Evolutionary conservation across 768 basidiomycete genomes (phyloP).

Genomic region (Lactifluus rugatus): DNA sequence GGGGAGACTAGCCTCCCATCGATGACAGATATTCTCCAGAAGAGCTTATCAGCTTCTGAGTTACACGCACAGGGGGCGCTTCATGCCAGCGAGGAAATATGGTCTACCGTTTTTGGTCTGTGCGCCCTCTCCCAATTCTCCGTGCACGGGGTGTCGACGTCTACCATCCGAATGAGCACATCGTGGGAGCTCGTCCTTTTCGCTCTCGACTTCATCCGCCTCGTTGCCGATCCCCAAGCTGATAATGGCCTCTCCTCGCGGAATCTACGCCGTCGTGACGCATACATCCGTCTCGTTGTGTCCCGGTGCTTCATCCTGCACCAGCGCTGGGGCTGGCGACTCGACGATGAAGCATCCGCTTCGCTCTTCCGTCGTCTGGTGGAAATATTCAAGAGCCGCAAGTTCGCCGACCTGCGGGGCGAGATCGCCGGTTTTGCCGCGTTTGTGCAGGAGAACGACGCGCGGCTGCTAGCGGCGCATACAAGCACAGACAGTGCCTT

Average conservation of each 20-base stretch:
- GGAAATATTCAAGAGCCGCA: slow-evolving; percentile 66
- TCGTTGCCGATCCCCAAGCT: slow-evolving; percentile 37
- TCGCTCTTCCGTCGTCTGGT: slow-evolving; percentile 53
- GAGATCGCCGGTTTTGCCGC: slow-evolving; percentile 57
- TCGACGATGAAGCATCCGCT: slow-evolving; percentile 45
- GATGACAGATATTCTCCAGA: slow-evolving; percentile 26
- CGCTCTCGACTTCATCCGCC: slow-evolving; percentile 50
- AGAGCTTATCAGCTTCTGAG: slow-evolving; percentile 25
- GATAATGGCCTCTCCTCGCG: slow-evolving; percentile 32
- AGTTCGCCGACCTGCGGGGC: slow-evolving; percentile 59
- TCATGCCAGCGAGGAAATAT: slow-evolving; percentile 55
- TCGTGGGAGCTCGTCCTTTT: slow-evolving; percentile 57
- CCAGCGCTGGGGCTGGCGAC: slow-evolving; percentile 68
- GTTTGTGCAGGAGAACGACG: slow-evolving; percentile 52
- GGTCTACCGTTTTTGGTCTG: slow-evolving; percentile 59
- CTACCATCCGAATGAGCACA: slow-evolving; percentile 34
- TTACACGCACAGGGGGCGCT: slow-evolving; percentile 25
- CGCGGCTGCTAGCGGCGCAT: slow-evolving; percentile 40
- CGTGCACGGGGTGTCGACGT: slow-evolving; percentile 36
- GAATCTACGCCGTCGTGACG: slow-evolving; percentile 47
- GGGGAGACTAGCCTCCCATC: slow-evolving; percentile 36
- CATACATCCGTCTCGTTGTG: slow-evolving; percentile 59
- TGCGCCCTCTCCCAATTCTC: slow-evolving; percentile 77
- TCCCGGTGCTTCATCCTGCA: slow-evolving; percentile 67
- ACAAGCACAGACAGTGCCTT: slow-evolving; percentile 61